Base-by-base conservation (phyloP, 163 green algal species). In the Scenedesmus sp. region DNA sequence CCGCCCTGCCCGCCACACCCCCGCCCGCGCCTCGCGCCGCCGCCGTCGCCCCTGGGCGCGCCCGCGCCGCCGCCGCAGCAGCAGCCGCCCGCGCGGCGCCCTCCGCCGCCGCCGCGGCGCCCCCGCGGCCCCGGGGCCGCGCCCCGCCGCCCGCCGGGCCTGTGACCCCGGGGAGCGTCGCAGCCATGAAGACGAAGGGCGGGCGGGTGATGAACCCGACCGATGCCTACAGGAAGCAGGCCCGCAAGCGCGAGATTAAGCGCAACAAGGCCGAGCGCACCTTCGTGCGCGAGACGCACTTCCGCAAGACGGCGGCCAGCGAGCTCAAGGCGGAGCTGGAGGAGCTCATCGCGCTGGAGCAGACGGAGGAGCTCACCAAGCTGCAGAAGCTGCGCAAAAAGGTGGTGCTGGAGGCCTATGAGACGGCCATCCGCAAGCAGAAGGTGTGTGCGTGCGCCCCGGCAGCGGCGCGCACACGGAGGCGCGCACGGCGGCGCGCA, bases 221-320 rank as follows among this genome's bases (percentile, higher is more conserved):
- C 18, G 93, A 97, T 91, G 91, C 93, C 7, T 92, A 88, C 66
- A 79, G 93, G 36, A 96, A 97, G 83, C 81, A 91, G 72, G 85
- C 95, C 80, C 85, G 91, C 14, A 91, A 92, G 31, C 95, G 95
- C 63, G 91, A 98, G 84, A 89, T 97, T 44, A 63, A 76, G 20
- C 78, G 92, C 31, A 97, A 97, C 71, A 97, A 96, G 79, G 89
- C 95, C 42, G 94, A 97, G 85, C 84, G 94, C 4, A 90, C 93
- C 62, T 92, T 94, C 66, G 90, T 94, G 13, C 79, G 94, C 0
- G 92, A 96, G 39, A 92, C 90, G 0, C 71, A 79, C 51, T 85
- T 44, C 62, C 88, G 78, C 62, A 80, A 73, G 60, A 67, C 86
- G 80, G 48, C 83, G 90, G 34, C 87, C 87, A 4, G 80, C 89